Evolutionary conservation across 768 basidiomycete species (phyloP), one percentile per base, ranked within the genome.

Genomic region (Lyophyllum decastes): DNA sequence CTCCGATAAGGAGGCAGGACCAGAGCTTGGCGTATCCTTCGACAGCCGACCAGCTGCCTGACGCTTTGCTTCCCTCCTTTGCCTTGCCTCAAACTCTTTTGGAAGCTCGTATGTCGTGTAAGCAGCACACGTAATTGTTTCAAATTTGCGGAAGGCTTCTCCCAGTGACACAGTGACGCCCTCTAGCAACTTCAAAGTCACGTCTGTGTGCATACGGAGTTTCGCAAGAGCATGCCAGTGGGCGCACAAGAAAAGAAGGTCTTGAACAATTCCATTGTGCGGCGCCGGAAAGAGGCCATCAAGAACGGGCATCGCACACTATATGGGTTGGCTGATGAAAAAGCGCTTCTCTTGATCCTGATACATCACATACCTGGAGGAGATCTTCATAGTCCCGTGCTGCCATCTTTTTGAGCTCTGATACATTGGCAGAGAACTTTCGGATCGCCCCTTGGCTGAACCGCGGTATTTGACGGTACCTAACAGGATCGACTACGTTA

Each of bases 341-440:
- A 16, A 12, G 4, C 7, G 21, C 11, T 45, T 19, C 19, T 9
- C 22, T 24, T 24, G 19, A 45, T 47, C 30, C 43, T 17, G 25
- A 12, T 24, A 26, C 25, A 21, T 2, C 26, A 30, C 45, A 27
- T 51, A 62, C 74, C 65, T 75, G 73, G 0, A 75, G 55, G 0
- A 73, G 47, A 19, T 76, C 68, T 43, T 73, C 65, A 27, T 68
- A 75, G 51, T 75, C 66, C 0, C 63, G 51, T 4, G 67, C 71
- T 2, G 64, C 64, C 2, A 65, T 38, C 4, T 71, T 62, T 40
- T 64, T 61, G 49, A 70, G 57, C 5, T 66, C 62, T 0, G 66
- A 62, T 0, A 68, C 59, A 44, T 69, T 68, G 0, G 49, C 33
- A 12, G 57, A 47, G 45, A 75, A 73, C 10, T 52, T 40, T 0